A percentile compares a stretch with the other conserved stretches of the same genome.
phyloP scores from a whole-genome alignment of 2,329 filamentous ascomycete species.

The Cordyceps pruinosa region DNA sequence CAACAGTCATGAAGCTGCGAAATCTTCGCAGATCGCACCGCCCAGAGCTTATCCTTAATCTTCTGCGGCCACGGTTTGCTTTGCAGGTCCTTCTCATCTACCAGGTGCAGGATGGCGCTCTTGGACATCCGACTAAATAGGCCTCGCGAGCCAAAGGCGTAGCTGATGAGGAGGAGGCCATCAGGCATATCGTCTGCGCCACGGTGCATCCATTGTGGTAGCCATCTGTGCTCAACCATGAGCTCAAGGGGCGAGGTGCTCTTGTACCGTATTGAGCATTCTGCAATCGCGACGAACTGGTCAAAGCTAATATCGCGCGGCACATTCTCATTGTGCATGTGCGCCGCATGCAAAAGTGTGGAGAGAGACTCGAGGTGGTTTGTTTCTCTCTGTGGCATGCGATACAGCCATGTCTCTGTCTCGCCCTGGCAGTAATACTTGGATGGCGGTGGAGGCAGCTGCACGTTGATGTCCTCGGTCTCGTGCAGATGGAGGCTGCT shows the following conservation, averaged over 20 bases:
- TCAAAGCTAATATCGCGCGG: constrained; percentile 41
- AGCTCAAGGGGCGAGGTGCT: constrained; percentile 45
- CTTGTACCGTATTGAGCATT: constrained; percentile 42
- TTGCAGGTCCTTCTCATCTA: constrained; percentile 36
- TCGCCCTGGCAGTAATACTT: constrained; percentile 36
- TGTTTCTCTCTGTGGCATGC: constrained; percentile 45
- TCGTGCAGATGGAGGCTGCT: constrained; percentile 28
- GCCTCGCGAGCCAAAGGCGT: constrained; percentile 42
- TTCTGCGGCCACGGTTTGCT: constrained; percentile 39
- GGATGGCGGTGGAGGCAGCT: constrained; percentile 29
- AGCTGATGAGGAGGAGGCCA: constrained; percentile 45
- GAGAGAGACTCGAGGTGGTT: constrained; percentile 36
- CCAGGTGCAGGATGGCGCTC: constrained; percentile 39
- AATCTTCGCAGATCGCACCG: constrained; percentile 41
- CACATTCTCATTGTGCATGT: constrained; percentile 40
- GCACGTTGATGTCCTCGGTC: constrained; percentile 28
- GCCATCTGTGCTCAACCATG: constrained; percentile 44
- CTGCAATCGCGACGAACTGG: constrained; percentile 45
- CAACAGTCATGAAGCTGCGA: constrained; percentile 44
- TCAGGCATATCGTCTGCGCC: constrained; percentile 42
- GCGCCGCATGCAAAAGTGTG: constrained; percentile 44
- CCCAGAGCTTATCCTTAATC: constrained; percentile 43
- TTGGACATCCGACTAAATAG: constrained; percentile 46
- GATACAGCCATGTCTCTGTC: constrained; percentile 38
- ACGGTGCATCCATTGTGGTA: constrained; percentile 44